Evolutionary conservation across 371 early-diverging fungal genomes (phyloP).

Genomic region (Syncephalastrum sp.): DNA sequence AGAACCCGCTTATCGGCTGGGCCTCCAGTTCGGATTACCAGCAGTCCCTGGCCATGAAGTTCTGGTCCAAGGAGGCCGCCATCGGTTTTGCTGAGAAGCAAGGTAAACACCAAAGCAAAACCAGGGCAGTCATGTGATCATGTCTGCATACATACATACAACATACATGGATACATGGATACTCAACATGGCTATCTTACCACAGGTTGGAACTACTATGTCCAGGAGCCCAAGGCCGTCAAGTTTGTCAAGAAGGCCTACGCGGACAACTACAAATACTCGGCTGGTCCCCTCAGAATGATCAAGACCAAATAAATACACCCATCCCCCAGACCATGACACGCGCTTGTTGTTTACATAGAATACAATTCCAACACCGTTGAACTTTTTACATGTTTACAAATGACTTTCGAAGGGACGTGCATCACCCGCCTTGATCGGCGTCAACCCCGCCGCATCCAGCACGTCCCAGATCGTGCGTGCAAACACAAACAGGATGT

Average conservation of each 20-base stretch:
- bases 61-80: constrained; percentile 85
- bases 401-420: constrained; percentile 23
- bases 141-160: no score
- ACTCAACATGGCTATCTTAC: not conserved
- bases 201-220: constrained; percentile 79
- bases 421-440: constrained; percentile 13
- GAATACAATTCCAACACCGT: not conserved
- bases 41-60: constrained; percentile 85
- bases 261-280: constrained; percentile 89
- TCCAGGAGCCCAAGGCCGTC: constrained; percentile 81
- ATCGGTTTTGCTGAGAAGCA: constrained; percentile 92
- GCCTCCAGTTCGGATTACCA: constrained; percentile 88
- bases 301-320: constrained; percentile 79
- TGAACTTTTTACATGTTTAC: not conserved
- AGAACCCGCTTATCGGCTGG: constrained; percentile 96
- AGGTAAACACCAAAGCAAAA: constrained; percentile 26
- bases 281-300: constrained; percentile 71
- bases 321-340: constrained; percentile 24
- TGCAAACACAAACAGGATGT: constrained; percentile 75
- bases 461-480: constrained; percentile 72
- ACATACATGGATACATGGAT: no score
- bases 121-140: no score
- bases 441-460: constrained; percentile 49
- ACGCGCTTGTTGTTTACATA: constrained; percentile 5
- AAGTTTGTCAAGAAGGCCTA: constrained; percentile 80